Evolutionary conservation across 306 rosid genomes (phyloP), one percentile per base, ranked within the genome.

Genomic region (Quercus robur): DNA sequence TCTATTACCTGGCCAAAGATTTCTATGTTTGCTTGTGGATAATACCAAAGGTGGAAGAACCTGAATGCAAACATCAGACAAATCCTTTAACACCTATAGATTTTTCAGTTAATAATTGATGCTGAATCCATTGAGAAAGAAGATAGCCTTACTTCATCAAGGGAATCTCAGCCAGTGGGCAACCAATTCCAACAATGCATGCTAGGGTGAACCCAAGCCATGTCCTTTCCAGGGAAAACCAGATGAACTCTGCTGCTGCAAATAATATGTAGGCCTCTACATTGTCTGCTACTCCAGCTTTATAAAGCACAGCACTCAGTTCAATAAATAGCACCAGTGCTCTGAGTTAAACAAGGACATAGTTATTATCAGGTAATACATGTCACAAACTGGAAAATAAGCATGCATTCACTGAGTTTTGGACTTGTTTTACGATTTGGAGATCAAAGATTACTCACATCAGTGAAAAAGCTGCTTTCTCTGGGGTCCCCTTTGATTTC

Each of bases 271-370:
- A 91, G 28, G 94, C 93, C 75, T 91, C 97, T 11, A 72, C 58
- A 67, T 92, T 92, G 79, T 83, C 90, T 44, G 92, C 89, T 13
- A 89, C 79, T 75, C 97, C 97, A 9, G 89, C 91, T 80, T 94
- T 91, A 87, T 94, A 94, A 78, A 92, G 76, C 86, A 91, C 97
- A 21, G 97, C 94, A 80, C 97, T 94, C 88, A 87, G 28, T 75
- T 89, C 98, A 74, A 89, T 84, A 74, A 94, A 92, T 70, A 91
- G 33, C 67, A 75, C 87, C 82, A 92, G 54, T 73, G 91, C 90
- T 80, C 98, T 94, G 85, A 57, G 20, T 69, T 63, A 38, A 25
- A 79, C 78, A 73, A 21, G 63, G 49, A n/a, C 18, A 11, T 67
- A 35, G 52, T 52, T 35, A 12, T 33, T 35, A 67, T 35, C 51